Conservation (phyloP, 139 green algal species). For the Chlorella vulgaris region DNA sequence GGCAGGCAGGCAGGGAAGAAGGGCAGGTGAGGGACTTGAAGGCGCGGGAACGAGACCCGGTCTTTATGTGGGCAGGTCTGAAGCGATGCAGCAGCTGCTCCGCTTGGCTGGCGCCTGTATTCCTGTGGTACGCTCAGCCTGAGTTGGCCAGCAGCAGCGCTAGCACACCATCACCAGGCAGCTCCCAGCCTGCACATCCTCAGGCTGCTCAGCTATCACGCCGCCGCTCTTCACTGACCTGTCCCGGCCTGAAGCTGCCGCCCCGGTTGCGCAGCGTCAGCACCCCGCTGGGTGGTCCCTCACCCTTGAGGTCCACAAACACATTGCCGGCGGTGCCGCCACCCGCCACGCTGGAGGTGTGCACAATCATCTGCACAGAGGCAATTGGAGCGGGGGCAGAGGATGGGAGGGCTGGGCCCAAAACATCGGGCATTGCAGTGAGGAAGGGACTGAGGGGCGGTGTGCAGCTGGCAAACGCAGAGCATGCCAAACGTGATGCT, state of each 20-base stretch:
- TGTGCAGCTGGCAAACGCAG: not conserved
- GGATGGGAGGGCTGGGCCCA: too few relatives aligned
- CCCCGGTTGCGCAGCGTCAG: conserved; percentile 31
- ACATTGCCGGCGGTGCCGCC: conserved; percentile 73
- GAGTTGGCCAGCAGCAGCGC: not conserved
- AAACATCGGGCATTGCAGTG: too few relatives aligned
- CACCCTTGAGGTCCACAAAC: conserved; percentile 61
- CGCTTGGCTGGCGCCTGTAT: too few relatives aligned
- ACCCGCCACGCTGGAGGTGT: conserved; percentile 42
- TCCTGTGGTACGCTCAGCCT: too few relatives aligned
- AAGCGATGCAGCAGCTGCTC: too few relatives aligned
- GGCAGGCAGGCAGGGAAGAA: not conserved
- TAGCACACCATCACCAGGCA: not conserved
- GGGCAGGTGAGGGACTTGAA: not conserved
- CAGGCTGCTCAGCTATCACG: too few relatives aligned
- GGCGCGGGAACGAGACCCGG: too few relatives aligned
- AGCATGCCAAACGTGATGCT: not conserved
- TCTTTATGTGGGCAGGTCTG: too few relatives aligned
- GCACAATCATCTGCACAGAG: conserved; percentile 6
- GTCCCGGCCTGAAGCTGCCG: conserved; percentile 15
- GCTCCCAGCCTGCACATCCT: too few relatives aligned
- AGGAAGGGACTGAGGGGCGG: not conserved
- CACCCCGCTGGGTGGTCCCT: conserved; percentile 46
- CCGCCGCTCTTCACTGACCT: too few relatives aligned
- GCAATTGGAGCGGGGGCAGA: too few relatives aligned